Base-by-base conservation (phyloP, 1,139 yeast species). In the Pichia sp. region DNA sequence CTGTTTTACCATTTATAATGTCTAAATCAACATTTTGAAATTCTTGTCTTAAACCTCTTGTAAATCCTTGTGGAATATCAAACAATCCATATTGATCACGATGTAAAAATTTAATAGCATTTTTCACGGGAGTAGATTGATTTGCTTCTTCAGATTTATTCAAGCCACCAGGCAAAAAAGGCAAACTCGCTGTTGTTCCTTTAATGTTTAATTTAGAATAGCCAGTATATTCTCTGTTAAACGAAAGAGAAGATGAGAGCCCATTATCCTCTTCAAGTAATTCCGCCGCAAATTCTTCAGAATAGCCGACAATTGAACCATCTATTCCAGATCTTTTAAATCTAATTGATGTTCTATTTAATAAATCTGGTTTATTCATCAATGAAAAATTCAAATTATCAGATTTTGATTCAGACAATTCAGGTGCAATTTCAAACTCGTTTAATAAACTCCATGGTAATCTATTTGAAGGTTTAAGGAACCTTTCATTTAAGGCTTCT, bases 101-200 rank as follows among this genome's bases (percentile, higher is more conserved):
- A 57, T 84, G 95, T 44, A 87, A 64, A 35, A 48, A 50, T 33
- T 68, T 65, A 0, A 73, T 61, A 2, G 59, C 60, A n/a, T 57
- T 57, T 4, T 28, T 68, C 16, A 62, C 64, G 3, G 28, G 16
- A 2, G 11, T 25, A 8, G 3, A 6, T 6, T 28, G n/a, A 6
- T 22, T 8, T 20, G 23, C 12, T 25, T 35, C 47, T 4, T 28
- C 45, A 9, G 29, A 22, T 4, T 16, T n/a, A 28, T 39, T 37
- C 20, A 87, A 62, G 3, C 97, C 97, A 53, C 98, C 97, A 0
- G 98, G 98, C 44, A 85, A 82, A 61, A 94, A 92, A 0, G 99
- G 98, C 57, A 92, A 67, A 57, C 76, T 86, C 24, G 81, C 76
- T 0, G 95, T 74, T 7, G 80, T 72, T 0, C 97, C 97, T 40